These are phyloP conservation scores for Capsella rubella DNA, from an alignment of 441 rosid species.

Conservation along the genomic window DNA sequence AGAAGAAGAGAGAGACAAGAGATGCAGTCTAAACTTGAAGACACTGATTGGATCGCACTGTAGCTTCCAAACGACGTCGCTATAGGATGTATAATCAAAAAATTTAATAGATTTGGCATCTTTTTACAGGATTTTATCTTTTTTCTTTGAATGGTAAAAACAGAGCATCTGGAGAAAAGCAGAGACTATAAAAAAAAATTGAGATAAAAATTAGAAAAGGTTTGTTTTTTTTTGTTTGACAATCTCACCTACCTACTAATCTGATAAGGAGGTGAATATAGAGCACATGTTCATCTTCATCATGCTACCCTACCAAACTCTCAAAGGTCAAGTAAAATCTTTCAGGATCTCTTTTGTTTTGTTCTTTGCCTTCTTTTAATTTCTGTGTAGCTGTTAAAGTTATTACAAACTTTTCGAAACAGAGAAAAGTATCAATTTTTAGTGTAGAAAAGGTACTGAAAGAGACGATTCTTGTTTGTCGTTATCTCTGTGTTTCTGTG, in stretches of 20 bases:
- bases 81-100: neutral
- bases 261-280: constrained; percentile 18
- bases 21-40: constrained; percentile 13
- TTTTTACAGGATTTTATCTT: neutral
- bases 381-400: constrained; percentile 28
- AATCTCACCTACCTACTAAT: constrained; percentile 38
- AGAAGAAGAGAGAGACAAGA: constrained; percentile 13
- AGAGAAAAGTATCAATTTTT: constrained; percentile 26
- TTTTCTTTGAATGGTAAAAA: constrained; percentile 24
- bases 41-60: constrained; percentile 24
- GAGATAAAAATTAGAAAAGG: neutral
- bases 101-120: constrained; percentile 8
- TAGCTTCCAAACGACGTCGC: constrained; percentile 23
- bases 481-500: neutral
- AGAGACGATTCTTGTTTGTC: constrained; percentile 31
- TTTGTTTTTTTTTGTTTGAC: neutral
- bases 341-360: neutral
- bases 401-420: constrained; percentile 11
- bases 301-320: constrained; percentile 22
- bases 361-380: neutral
- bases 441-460: neutral
- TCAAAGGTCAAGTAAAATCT: constrained; percentile 35
- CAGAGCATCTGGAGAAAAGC: constrained; percentile 25
- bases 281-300: constrained; percentile 39
- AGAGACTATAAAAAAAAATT: neutral